phyloP scores from a whole-genome alignment of 2,329 filamentous ascomycete genomes.

The Alternaria panax region DNA sequence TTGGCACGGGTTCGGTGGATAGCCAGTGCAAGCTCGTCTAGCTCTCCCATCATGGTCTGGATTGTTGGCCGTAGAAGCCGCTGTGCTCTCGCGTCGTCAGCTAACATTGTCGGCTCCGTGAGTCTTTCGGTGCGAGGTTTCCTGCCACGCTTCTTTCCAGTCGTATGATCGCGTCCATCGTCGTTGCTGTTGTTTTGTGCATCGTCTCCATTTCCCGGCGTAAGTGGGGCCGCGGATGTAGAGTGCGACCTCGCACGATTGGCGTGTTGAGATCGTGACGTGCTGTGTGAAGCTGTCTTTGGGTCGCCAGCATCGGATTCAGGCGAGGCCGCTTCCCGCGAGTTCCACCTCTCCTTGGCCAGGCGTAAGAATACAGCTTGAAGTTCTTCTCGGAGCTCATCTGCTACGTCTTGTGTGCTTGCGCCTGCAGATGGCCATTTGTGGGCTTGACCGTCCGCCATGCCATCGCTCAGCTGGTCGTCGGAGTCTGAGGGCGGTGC shows the following conservation, averaged over 20 bases:
- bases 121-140: constrained; percentile 14
- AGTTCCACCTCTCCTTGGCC: constrained; percentile 69
- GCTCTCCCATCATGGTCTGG: constrained; percentile 71
- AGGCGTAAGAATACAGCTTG: constrained; percentile 69
- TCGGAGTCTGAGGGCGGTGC: constrained; percentile 66
- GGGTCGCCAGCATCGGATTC: constrained; percentile 13
- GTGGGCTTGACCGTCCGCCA: constrained; percentile 56
- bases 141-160: constrained; percentile 18
- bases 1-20: constrained; percentile 73
- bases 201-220: constrained; percentile 14
- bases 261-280: constrained; percentile 24
- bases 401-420: constrained; percentile 60
- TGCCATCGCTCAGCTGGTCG: constrained; percentile 49
- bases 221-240: constrained; percentile 7
- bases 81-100: constrained; percentile 74
- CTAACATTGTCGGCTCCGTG: constrained; percentile 63
- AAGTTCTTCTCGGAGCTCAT: constrained; percentile 73
- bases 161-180: neutral
- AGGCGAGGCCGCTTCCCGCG: constrained; percentile 48
- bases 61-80: constrained; percentile 71
- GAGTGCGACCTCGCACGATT: constrained; percentile 7
- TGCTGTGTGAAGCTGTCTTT: constrained; percentile 4
- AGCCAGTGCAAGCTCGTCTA: constrained; percentile 74
- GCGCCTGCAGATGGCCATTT: constrained; percentile 60
- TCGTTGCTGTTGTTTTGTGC: constrained; percentile 1